Percentiles rank a stretch among this genome's conserved stretches.
phyloP scores from a whole-genome alignment of 106 monocot species.

The Ottelia alismoides region DNA sequence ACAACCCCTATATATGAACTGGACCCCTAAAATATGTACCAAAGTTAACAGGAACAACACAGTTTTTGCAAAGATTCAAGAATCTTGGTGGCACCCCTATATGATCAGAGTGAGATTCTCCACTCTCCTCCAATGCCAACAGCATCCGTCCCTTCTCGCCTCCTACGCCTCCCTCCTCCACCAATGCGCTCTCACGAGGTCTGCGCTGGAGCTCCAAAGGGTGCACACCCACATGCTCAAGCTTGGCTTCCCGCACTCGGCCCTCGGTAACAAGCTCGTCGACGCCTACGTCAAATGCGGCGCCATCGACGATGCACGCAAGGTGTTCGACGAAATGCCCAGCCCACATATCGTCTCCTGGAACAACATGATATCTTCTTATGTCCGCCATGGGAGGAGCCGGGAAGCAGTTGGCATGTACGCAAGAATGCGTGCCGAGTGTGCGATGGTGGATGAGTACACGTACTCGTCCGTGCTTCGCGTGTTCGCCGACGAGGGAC shows the following conservation, averaged over 20 bases:
- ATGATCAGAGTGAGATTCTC: too few relatives aligned
- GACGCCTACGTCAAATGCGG: conserved; percentile 42
- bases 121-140: background rate
- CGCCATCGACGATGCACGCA: conserved; percentile 27
- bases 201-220: conserved; percentile 7
- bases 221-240: conserved; percentile 41
- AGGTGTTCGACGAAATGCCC: conserved; percentile 67
- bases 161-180: conserved; percentile 37
- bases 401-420: conserved; percentile 35
- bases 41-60: too few relatives aligned
- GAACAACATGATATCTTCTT: conserved; percentile 58
- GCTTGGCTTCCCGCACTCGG: conserved; percentile 46
- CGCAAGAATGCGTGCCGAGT: conserved; percentile 23
- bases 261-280: conserved; percentile 55
- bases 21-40: too few relatives aligned
- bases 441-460: conserved; percentile 38
- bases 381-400: conserved; percentile 15
- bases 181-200: conserved; percentile 25
- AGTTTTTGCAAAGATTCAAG: too few relatives aligned
- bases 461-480: conserved; percentile 48
- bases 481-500: conserved; percentile 31
- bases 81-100: too few relatives aligned
- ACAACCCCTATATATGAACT: too few relatives aligned
- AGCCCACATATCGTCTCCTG: conserved; percentile 46
- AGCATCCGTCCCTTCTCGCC: background rate